These are phyloP conservation scores for Ceratorhiza oryzae-sativae DNA, from an alignment of 1,284 basidiomycete genomes.

Conservation along the genomic window DNA sequence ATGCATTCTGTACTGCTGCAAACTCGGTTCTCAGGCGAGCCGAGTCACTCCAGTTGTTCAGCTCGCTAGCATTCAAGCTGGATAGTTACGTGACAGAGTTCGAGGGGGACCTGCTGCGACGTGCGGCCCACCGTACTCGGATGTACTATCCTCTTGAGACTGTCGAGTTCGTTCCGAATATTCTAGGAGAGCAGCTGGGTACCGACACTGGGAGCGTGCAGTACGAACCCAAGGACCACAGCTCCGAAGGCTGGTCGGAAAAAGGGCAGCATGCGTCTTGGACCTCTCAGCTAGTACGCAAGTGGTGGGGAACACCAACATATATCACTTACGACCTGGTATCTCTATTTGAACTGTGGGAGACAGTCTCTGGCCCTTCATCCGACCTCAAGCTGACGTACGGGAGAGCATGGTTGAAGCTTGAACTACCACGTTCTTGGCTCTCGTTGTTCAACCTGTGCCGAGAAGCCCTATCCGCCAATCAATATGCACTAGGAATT, in stretches of 20 bases:
- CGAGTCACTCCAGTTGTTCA: neutral
- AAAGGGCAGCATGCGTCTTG: neutral
- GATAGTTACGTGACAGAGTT: neutral
- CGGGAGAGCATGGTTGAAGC: neutral
- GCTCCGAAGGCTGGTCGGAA: neutral
- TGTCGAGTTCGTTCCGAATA: neutral
- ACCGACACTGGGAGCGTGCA: neutral
- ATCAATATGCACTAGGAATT: neutral
- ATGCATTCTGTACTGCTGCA: slow-evolving; percentile 44
- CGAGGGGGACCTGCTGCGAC: neutral
- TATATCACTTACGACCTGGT: slow-evolving; percentile 4
- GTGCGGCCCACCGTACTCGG: slow-evolving; percentile 9
- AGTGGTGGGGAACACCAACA: neutral
- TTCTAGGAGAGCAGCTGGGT: neutral
- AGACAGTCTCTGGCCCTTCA: neutral
- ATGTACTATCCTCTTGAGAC: slow-evolving; percentile 21
- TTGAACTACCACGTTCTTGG: neutral
- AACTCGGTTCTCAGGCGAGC: slow-evolving; percentile 9
- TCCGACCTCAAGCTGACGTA: neutral
- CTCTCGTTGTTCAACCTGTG: slow-evolving; percentile 8
- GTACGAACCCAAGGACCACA: neutral
- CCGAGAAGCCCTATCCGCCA: neutral
- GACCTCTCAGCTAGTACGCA: neutral
- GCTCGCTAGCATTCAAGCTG: neutral
- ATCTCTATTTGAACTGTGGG: neutral